These are phyloP conservation scores for Prunus fruticosa DNA, from an alignment of 306 rosid species.

Conservation along the genomic window DNA sequence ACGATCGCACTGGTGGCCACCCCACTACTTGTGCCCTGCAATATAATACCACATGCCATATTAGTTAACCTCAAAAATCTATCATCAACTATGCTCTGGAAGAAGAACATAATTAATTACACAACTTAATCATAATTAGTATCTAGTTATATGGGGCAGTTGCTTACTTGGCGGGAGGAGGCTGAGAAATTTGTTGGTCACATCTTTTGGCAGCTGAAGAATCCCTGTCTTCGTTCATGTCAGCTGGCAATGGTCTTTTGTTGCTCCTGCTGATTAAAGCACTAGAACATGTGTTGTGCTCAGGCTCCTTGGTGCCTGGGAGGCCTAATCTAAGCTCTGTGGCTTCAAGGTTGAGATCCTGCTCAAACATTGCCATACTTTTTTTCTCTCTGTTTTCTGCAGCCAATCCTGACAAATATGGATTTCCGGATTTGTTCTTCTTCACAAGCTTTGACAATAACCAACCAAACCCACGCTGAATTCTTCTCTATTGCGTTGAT, in stretches of 20 bases:
- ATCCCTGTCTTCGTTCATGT: not conserved
- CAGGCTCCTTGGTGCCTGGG: constrained; percentile 23
- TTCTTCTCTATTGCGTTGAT: not conserved
- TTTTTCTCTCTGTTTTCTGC: not conserved
- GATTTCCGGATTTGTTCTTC: not conserved
- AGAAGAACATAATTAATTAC: not conserved
- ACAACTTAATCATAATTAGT: not conserved
- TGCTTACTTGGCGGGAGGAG: constrained; percentile 50
- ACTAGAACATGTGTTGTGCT: constrained; percentile 7
- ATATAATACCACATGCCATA: not conserved
- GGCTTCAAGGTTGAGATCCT: constrained; percentile 45
- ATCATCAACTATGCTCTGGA: not conserved
- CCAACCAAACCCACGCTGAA: not conserved
- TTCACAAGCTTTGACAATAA: constrained; percentile 12
- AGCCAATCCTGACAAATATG: not conserved
- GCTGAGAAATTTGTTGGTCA: constrained; percentile 7
- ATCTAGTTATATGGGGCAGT: not conserved
- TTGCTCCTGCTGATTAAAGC: constrained; percentile 9
- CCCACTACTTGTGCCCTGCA: constrained; percentile 50
- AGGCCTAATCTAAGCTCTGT: constrained; percentile 52
- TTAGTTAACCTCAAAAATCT: constrained; percentile 1
- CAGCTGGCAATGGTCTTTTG: constrained; percentile 36
- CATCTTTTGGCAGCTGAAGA: constrained; percentile 1
- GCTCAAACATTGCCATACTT: not conserved
- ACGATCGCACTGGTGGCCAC: constrained; percentile 51